A percentile compares a stretch with the other conserved stretches of the same genome.
These are phyloP conservation scores for Exophiala sp. DNA, from an alignment of 2,329 filamentous ascomycete species.

Conservation along the genomic window DNA sequence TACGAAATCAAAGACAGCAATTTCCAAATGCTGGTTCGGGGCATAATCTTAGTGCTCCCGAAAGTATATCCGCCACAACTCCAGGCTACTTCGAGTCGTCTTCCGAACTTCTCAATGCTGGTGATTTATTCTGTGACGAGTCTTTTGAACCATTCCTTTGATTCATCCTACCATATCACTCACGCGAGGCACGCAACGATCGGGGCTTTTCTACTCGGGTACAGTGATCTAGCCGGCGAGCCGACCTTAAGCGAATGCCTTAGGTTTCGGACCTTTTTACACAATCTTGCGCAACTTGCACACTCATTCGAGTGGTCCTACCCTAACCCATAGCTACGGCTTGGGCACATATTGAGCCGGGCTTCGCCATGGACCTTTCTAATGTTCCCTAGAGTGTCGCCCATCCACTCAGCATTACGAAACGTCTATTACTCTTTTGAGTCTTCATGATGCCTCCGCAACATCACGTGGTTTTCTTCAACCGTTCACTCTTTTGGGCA, in stretches of 20 bases:
- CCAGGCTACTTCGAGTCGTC: neutral
- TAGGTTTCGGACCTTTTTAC: too few species aligned
- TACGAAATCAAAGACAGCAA: constrained; percentile 25
- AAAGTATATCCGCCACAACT: neutral
- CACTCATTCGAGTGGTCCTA: neutral
- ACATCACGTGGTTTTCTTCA: neutral
- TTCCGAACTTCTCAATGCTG: constrained; percentile 3
- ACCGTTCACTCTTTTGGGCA: neutral
- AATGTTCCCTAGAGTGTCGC: constrained; percentile 10
- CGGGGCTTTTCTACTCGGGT: too few species aligned
- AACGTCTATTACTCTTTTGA: neutral
- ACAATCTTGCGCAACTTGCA: too few species aligned
- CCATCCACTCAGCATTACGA: constrained; percentile 11
- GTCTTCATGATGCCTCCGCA: neutral
- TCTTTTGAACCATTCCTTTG: neutral
- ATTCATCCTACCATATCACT: neutral
- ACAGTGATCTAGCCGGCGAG: too few species aligned
- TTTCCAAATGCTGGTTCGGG: constrained; percentile 6
- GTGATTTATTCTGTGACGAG: neutral
- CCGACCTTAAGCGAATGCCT: too few species aligned
- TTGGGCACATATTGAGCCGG: neutral
- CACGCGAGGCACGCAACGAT: too few species aligned
- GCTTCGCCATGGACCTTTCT: constrained; percentile 5
- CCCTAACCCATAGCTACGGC: neutral
- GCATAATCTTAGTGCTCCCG: constrained; percentile 10